Evolutionary conservation across 2,329 filamentous ascomycete species (phyloP), one percentile per base, ranked within the genome.

Genomic region (Aspergillus quadricinctus): DNA sequence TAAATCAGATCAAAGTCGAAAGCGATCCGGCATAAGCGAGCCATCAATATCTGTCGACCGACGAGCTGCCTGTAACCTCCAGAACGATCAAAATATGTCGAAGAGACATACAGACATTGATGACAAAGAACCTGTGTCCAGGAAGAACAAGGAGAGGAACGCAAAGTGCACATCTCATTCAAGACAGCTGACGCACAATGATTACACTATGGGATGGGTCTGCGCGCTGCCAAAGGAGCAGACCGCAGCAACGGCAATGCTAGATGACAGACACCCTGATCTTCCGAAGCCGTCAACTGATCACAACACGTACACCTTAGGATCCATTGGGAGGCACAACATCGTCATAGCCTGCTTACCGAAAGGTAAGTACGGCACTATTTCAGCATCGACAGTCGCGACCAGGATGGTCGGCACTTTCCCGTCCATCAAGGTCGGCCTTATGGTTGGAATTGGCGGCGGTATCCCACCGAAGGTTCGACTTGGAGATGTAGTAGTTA

Each of bases 141-240:
- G 10, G 3, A 31, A 31, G 29, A 31, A 10, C 3, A 10, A 11
- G 2, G 4, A 11, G 10, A 14, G 4, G 3, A 31, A 31, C 10
- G 10, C 29, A 11, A 10, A 31, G 3, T 14, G 29, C 10, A 14
- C 10, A 4, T 14, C 29, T 5, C 29, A 4, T 31, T 31, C 10
- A 1, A 31, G 0, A 11, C 10, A 31, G 10, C 29, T 31, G 10
- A 14, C 10, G 4, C 53, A 60, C 40, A 31, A 59, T 4, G 50
- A 61, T 50, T 65, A 65, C 43, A 64, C 60, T 5, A 49, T 67
- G 23, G 63, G 64, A 35, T 62, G 57, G 56, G 49, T 66, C 50
- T 65, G 60, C 25, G 56, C 63, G 10, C 37, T 65, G 5, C 57
- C 61, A 1, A 52, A 60, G 5, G 68, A 66, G 55, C 61, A 56